phyloP scores from a whole-genome alignment of 1,284 basidiomycete genomes.

The Singerocomus rubriflavus region DNA sequence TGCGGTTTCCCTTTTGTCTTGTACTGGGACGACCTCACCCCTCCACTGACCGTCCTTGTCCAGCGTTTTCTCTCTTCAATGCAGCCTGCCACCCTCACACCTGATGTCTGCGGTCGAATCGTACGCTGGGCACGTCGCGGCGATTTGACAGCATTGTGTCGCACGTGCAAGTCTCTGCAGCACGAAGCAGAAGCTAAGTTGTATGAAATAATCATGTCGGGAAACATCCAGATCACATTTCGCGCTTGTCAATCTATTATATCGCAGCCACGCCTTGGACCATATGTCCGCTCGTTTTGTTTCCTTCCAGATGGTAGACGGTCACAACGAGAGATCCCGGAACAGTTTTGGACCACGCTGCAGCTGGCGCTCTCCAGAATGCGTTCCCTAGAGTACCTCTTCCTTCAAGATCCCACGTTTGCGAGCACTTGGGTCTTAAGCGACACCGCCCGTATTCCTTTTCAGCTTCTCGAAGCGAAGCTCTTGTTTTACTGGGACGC shows the following conservation, averaged over 20 bases:
- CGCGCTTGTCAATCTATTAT: slow-evolving; percentile 30
- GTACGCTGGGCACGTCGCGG: slow-evolving; percentile 29
- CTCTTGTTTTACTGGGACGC: slow-evolving; percentile 28
- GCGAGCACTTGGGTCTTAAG: slow-evolving; percentile 27
- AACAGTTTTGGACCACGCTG: slow-evolving; percentile 27
- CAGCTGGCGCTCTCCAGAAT: slow-evolving; percentile 28
- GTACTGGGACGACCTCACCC: neutral
- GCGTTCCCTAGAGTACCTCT: slow-evolving; percentile 28
- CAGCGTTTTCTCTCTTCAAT: slow-evolving; percentile 10
- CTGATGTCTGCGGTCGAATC: slow-evolving; percentile 25
- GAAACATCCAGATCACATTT: slow-evolving; percentile 20
- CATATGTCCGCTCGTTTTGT: slow-evolving; percentile 26
- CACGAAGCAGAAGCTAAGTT: slow-evolving; percentile 30
- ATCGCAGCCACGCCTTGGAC: slow-evolving; percentile 26
- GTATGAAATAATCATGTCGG: slow-evolving; percentile 28
- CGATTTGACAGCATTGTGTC: slow-evolving; percentile 29
- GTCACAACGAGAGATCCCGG: slow-evolving; percentile 20
- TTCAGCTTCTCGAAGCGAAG: slow-evolving; percentile 32
- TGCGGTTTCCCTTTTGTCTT: neutral
- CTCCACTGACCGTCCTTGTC: neutral
- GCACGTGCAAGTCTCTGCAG: slow-evolving; percentile 26
- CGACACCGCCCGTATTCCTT: slow-evolving; percentile 29
- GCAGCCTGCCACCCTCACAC: slow-evolving; percentile 16
- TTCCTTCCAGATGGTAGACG: slow-evolving; percentile 24
- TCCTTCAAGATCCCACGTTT: slow-evolving; percentile 30